Percentiles rank a stretch among this genome's conserved stretches.
phyloP scores from a whole-genome alignment of 148 eudicot genomes.

The Diospyros kaki region DNA sequence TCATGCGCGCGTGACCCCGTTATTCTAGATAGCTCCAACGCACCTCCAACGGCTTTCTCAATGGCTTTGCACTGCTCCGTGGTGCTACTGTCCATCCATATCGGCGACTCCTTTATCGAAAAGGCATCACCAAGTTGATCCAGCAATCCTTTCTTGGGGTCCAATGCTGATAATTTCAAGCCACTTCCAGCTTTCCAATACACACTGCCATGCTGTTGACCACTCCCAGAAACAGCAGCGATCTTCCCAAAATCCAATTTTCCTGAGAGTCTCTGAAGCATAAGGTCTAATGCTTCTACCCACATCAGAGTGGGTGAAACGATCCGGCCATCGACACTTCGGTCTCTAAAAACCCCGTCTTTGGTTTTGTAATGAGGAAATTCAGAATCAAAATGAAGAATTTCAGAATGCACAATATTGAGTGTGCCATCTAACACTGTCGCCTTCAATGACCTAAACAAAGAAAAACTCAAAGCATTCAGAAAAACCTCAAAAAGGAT shows the following conservation, averaged over 20 bases:
- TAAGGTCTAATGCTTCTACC: slow-evolving; percentile 83
- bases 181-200: slow-evolving; percentile 78
- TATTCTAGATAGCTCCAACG: slow-evolving; percentile 62
- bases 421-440: slow-evolving; percentile 73
- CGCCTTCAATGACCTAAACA: slow-evolving; percentile 75
- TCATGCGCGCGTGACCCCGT: slow-evolving; percentile 87
- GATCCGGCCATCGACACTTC: slow-evolving; percentile 58
- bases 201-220: slow-evolving; percentile 94
- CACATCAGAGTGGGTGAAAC: slow-evolving; percentile 92
- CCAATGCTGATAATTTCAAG: slow-evolving; percentile 48
- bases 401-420: slow-evolving; percentile 46
- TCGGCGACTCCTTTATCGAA: slow-evolving; percentile 66
- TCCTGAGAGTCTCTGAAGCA: slow-evolving; percentile 49
- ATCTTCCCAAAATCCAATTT: slow-evolving; percentile 64
- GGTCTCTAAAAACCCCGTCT: slow-evolving; percentile 80
- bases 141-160: slow-evolving; percentile 48
- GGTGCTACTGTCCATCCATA: slow-evolving; percentile 97
- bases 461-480: background rate
- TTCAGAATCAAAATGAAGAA: slow-evolving; percentile 70
- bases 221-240: slow-evolving; percentile 84
- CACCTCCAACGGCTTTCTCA: slow-evolving; percentile 87
- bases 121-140: slow-evolving; percentile 69
- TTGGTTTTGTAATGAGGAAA: slow-evolving; percentile 83
- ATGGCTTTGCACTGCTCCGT: slow-evolving; percentile 86
- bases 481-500: background rate